Base-by-base conservation (phyloP, 2,329 filamentous ascomycete species). In the Epichloe typhina region DNA sequence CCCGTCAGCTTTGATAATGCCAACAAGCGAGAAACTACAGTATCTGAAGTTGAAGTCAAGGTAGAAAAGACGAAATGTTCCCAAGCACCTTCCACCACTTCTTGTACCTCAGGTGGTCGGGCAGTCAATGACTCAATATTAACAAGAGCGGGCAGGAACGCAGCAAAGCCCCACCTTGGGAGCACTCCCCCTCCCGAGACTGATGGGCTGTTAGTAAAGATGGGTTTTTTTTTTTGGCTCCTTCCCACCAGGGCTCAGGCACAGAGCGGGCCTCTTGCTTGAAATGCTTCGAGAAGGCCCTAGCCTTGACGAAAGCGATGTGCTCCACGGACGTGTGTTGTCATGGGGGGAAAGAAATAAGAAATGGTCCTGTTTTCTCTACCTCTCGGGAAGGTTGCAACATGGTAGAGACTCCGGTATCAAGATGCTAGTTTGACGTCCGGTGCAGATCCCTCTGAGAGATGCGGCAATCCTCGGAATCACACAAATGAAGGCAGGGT, bases 61-160 rank as follows among this genome's bases (percentile, higher is more conserved):
- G 21, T 7, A 46, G 33, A 31, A 35, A 39, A 43, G 17, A 31
- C 33, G 39, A 13, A 26, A 43, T 17, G 21, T n/a, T 19, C 19
- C 7, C 19, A 35, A 37, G 44, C 41, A 46, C 43, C 38, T 50
- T 45, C 38, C 38, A 6, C 8, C 38, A 37, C 49, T 51, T 49
- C 46, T 47, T 51, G 49, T 47, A 51, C 49, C n/a, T 41, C 23
- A 26, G n/a, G 47, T 38, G 48, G 48, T 50, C 42, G 36, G 48
- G 42, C 48, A 44, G 39, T 43, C 47, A 44, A 31, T 31, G 26
- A 31, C 26, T 31, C 26, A 31, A 49, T 41, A 21, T 26, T 8
- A 7, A 8, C 40, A 50, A 40, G 33, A 46, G 42, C 33, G 48
- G 48, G 48, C 42, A 46, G 48, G 48, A 31, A 50, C 41, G 33